phyloP scores from a whole-genome alignment of 148 eudicot genomes.

The Chenopodium suecicum region DNA sequence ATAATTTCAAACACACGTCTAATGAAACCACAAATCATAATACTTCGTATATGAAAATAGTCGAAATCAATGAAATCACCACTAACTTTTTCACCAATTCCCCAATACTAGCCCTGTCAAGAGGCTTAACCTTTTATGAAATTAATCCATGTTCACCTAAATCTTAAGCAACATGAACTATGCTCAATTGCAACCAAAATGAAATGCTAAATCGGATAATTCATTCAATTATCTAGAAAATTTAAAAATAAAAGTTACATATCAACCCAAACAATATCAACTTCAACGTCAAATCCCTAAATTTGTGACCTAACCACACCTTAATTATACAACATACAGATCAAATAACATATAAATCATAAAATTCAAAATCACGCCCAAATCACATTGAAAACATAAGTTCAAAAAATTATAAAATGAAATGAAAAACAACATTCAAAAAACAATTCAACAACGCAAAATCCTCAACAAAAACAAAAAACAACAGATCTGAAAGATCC shows the following conservation, averaged over 20 bases:
- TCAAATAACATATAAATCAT: not conserved
- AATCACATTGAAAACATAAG: too few species aligned
- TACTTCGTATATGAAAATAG: too few species aligned
- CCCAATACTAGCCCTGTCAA: not conserved
- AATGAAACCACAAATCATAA: not conserved
- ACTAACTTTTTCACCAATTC: not conserved
- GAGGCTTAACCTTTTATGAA: too few species aligned
- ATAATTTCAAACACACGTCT: not conserved
- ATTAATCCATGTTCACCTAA: not conserved
- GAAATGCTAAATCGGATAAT: not conserved
- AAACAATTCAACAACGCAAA: not conserved
- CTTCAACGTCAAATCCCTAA: not conserved
- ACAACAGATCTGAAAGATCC: slow-evolving; percentile 30
- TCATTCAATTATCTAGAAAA: too few species aligned
- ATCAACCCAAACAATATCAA: too few species aligned
- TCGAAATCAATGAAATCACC: not conserved
- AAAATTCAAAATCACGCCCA: not conserved
- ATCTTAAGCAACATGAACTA: not conserved
- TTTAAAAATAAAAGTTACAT: too few species aligned
- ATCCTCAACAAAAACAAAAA: not conserved
- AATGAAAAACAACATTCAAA: too few species aligned
- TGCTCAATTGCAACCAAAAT: not conserved
- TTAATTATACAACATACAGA: not conserved
- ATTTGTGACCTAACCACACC: not conserved
- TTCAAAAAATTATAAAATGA: too few species aligned